Evolutionary conservation across 2,329 filamentous ascomycete species (phyloP), one percentile per base, ranked within the genome.

Genomic region (Alternaria sp.): DNA sequence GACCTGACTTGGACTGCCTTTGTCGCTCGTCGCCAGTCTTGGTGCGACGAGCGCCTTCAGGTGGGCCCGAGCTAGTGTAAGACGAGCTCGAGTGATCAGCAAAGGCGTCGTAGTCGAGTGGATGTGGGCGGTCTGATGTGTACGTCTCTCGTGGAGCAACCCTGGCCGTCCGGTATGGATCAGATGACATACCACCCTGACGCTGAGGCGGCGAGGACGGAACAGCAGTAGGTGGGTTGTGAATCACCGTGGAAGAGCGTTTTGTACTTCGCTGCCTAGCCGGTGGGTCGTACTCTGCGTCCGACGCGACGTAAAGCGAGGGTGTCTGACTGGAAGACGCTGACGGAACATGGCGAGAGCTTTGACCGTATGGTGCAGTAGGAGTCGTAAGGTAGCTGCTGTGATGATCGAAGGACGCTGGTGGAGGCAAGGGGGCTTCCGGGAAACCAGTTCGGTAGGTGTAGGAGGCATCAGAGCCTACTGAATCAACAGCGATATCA

Each of bases 381-480:
- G 68, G 63, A 9, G 70, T 68, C 6, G 73, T 59, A 36, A 57
- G 67, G 60, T 74, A 77, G 13, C 59, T 65, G n/a, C 63, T 60
- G 45, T 68, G 50, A 7, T 68, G 67, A 17, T 62, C 59, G 32
- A 68, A 72, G 9, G 53, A 40, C 6, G 66, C 26, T 28, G 62
- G 54, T 4, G 72, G 67, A 32, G 71, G 66, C 43, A 75, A 46
- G 15, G 71, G 55, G 43, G 71, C 65, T 11, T 79, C 77, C n/a
- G 75, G 73, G 15, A 70, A 75, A 5, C 77, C 77, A 23, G 77
- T 79, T 7, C 72, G 71, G 12, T 77, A 55, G 5, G 70, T 70
- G 54, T 73, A 73, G 6, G 76, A 77, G 13, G 68, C 72, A 44
- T 78, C 75, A 0, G 76, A 79, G 32, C 69, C 72, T 25, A 70